A percentile compares a stretch with the other conserved stretches of the same genome.
These are phyloP conservation scores for Penicillium corylophilum DNA, from an alignment of 2,329 filamentous ascomycete genomes.

Conservation along the genomic window DNA sequence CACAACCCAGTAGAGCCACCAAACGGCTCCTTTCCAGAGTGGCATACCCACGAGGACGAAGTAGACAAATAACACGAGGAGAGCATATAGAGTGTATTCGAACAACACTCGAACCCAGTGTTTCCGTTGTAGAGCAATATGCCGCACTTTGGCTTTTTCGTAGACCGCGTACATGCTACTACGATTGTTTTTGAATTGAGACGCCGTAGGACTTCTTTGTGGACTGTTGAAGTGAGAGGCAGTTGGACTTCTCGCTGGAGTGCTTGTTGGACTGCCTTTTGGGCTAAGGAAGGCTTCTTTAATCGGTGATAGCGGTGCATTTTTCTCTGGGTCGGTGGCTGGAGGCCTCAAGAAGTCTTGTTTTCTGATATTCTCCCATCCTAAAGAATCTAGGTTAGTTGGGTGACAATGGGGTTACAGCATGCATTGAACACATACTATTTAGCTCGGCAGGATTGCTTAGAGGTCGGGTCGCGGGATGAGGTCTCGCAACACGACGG, in stretches of 20 bases:
- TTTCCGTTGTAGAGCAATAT: conserved; percentile 27
- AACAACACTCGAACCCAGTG: conserved; percentile 39
- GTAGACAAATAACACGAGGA: conserved; percentile 43
- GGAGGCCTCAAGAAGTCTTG: conserved; percentile 3
- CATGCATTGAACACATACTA: background rate
- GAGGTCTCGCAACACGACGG: conserved; percentile 9
- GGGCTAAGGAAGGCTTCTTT: conserved; percentile 2
- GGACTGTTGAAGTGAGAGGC: conserved; percentile 6
- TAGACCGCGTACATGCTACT: conserved; percentile 19
- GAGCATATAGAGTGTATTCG: conserved; percentile 39
- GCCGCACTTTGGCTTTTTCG: conserved; percentile 21
- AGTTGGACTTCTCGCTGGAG: too few relatives aligned
- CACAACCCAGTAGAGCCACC: conserved; percentile 46
- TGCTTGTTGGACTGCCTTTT: conserved; percentile 4
- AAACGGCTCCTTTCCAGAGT: conserved; percentile 48
- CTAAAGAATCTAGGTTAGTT: background rate
- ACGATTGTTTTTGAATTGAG: conserved; percentile 6
- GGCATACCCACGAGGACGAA: conserved; percentile 49
- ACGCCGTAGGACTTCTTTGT: conserved; percentile 4
- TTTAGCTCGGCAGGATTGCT: conserved; percentile 6
- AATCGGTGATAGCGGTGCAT: conserved; percentile 1
- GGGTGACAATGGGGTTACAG: background rate
- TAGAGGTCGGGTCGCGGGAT: conserved; percentile 6
- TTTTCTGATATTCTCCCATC: background rate
- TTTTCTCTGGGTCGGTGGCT: conserved; percentile 11